A percentile compares a stretch with the other conserved stretches of the same genome.
Conservation (phyloP, 768 basidiomycete species). For the Pleurotus citrinopileatus region DNA sequence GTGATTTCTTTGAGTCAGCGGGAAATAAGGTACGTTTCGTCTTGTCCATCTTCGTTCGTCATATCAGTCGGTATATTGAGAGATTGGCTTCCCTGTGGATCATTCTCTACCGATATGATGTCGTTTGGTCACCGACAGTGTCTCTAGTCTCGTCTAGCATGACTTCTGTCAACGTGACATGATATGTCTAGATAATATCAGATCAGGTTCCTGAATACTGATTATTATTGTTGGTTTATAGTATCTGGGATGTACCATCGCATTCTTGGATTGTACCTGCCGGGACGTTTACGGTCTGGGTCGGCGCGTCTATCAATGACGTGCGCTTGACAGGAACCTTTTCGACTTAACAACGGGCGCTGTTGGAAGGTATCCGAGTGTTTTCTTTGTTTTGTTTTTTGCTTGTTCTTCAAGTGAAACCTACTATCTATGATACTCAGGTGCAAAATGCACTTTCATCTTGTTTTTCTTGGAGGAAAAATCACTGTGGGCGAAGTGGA, state of each 20-base stretch:
- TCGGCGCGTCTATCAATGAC: slow-evolving; percentile 18
- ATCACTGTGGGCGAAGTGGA: too few relatives aligned
- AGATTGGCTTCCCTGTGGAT: not conserved
- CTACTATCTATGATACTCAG: not conserved
- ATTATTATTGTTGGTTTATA: not conserved
- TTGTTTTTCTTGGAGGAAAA: too few relatives aligned
- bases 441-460: too few relatives aligned
- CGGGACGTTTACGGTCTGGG: slow-evolving; percentile 13
- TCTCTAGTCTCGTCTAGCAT: not conserved
- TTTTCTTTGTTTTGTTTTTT: too few relatives aligned
- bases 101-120: too few relatives aligned
- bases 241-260: slow-evolving; percentile 8
- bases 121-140: not conserved
- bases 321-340: slow-evolving; percentile 16
- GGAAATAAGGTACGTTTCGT: slow-evolving; percentile 4
- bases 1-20: not conserved
- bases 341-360: slow-evolving; percentile 5
- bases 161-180: not conserved
- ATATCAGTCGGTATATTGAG: too few relatives aligned
- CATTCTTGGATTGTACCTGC: slow-evolving; percentile 9
- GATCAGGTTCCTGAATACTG: slow-evolving; percentile 1
- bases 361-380: not conserved
- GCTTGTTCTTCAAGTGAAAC: not conserved
- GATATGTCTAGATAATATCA: too few relatives aligned
- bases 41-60: too few relatives aligned